phyloP scores from a whole-genome alignment of 2,329 filamentous ascomycete genomes.

The Colletotrichum sublineola region DNA sequence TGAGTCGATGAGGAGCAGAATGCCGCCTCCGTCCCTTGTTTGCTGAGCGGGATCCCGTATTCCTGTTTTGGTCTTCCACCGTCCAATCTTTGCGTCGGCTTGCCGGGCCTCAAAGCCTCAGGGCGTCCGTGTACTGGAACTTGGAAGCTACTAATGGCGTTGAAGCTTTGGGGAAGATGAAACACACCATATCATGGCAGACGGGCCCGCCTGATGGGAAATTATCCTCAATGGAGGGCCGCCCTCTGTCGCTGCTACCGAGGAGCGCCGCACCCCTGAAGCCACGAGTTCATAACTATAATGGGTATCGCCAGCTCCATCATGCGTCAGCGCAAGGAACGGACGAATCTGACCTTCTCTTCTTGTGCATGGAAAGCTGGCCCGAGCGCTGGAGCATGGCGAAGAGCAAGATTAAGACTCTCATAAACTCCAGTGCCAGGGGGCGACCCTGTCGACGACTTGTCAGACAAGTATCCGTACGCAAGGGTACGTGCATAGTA shows the following conservation, averaged over 20 bases:
- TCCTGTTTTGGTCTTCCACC: neutral
- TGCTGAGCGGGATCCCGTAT: slow-evolving; percentile 11
- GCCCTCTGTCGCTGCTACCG: slow-evolving; percentile 32
- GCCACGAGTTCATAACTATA: slow-evolving; percentile 1
- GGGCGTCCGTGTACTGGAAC: slow-evolving; percentile 28
- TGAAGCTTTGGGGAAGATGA: slow-evolving; percentile 37
- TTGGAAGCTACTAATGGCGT: slow-evolving; percentile 26
- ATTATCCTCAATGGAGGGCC: slow-evolving; percentile 26
- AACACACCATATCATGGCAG: slow-evolving; percentile 42
- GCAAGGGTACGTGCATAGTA: slow-evolving; percentile 12
- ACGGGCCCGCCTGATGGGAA: slow-evolving; percentile 32
- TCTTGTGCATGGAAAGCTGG: neutral
- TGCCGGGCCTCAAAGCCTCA: slow-evolving; percentile 17
- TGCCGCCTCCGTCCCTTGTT: neutral
- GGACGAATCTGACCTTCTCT: slow-evolving; percentile 6
- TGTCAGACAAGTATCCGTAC: slow-evolving; percentile 17
- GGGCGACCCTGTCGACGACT: slow-evolving; percentile 12
- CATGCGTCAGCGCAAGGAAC: neutral
- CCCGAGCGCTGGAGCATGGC: slow-evolving; percentile 19
- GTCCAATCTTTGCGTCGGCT: slow-evolving; percentile 30
- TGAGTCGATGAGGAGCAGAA: neutral
- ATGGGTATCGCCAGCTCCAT: neutral
- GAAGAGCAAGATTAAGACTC: slow-evolving; percentile 25
- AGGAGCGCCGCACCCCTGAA: slow-evolving; percentile 23
- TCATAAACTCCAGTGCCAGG: slow-evolving; percentile 27